Evolutionary conservation across 371 early-diverging fungal species (phyloP).

Genomic region (Haplosporangium sp.): DNA sequence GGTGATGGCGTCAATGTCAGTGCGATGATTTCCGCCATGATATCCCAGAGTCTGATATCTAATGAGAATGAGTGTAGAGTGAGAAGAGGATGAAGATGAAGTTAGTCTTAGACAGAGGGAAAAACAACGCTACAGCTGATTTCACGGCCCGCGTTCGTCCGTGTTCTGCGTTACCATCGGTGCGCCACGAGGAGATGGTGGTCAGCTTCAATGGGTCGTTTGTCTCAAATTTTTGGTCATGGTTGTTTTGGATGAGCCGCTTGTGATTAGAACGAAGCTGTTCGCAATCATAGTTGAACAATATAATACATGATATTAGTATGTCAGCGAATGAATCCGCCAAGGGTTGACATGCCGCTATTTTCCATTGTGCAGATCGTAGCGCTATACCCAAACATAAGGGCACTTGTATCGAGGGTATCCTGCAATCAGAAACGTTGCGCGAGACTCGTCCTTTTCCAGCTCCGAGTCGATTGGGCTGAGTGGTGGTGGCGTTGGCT

Average conservation of each 20-base stretch:
- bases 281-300: neutral
- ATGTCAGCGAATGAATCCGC: neutral
- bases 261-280: constrained; percentile 73
- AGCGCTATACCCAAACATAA: constrained; percentile 77
- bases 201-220: constrained; percentile 72
- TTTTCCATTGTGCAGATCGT: neutral
- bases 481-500: constrained; percentile 46
- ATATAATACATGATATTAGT: neutral
- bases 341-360: neutral
- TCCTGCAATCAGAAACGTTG: constrained; percentile 79
- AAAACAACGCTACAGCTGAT: neutral
- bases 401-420: constrained; percentile 84
- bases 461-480: constrained; percentile 67
- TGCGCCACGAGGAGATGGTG: constrained; percentile 70
- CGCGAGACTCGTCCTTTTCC: constrained; percentile 61
- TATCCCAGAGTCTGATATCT: constrained; percentile 82
- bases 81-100: neutral
- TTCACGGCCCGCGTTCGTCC: neutral
- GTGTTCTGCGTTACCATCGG: constrained; percentile 38
- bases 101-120: neutral
- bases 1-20: constrained; percentile 67
- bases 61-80: neutral
- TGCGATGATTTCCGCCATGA: constrained; percentile 77
- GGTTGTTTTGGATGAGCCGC: constrained; percentile 56
- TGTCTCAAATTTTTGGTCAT: constrained; percentile 59